These are phyloP conservation scores for Candida bentonensis DNA, from an alignment of 805 yeast genomes.

Conservation along the genomic window DNA sequence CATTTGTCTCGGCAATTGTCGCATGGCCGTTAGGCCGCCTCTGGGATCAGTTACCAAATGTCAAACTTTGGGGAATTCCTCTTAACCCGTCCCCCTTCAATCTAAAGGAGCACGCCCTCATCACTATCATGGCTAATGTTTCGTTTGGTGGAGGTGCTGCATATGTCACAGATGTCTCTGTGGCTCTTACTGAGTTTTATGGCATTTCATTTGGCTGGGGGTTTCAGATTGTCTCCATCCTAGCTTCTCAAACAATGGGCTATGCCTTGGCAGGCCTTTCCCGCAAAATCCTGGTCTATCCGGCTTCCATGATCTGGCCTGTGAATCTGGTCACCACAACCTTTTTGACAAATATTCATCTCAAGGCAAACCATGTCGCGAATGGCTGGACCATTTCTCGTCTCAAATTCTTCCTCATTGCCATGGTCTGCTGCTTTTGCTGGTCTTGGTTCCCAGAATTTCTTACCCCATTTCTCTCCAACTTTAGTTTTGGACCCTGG, in stretches of 20 bases:
- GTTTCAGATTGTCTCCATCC: constrained; percentile 35
- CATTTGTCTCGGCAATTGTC: constrained; percentile 43
- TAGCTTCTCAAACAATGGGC: constrained; percentile 52
- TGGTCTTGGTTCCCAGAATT: constrained; percentile 53
- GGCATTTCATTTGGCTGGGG: constrained; percentile 32
- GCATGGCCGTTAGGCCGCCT: constrained; percentile 51
- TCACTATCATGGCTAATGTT: constrained; percentile 39
- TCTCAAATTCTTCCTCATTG: constrained; percentile 32
- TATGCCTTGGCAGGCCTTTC: constrained; percentile 54
- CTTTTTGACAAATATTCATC: constrained; percentile 38
- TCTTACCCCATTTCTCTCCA: constrained; percentile 42
- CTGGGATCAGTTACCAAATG: constrained; percentile 30
- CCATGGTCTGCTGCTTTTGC: constrained; percentile 27
- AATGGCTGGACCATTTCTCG: constrained; percentile 50
- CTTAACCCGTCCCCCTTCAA: constrained; percentile 53
- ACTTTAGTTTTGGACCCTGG: constrained; percentile 52
- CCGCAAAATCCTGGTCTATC: constrained; percentile 44
- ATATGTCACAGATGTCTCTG: constrained; percentile 42
- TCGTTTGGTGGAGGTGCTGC: constrained; percentile 32
- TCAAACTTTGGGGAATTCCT: constrained; percentile 17
- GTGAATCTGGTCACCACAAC: constrained; percentile 45
- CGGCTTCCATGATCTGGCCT: constrained; percentile 64
- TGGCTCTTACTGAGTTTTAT: constrained; percentile 38
- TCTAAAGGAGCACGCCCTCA: constrained; percentile 47
- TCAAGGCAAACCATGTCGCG: constrained; percentile 35